These are phyloP conservation scores for Aspergillus heteromorphus DNA, from an alignment of 495 filamentous ascomycete species.

Conservation along the genomic window DNA sequence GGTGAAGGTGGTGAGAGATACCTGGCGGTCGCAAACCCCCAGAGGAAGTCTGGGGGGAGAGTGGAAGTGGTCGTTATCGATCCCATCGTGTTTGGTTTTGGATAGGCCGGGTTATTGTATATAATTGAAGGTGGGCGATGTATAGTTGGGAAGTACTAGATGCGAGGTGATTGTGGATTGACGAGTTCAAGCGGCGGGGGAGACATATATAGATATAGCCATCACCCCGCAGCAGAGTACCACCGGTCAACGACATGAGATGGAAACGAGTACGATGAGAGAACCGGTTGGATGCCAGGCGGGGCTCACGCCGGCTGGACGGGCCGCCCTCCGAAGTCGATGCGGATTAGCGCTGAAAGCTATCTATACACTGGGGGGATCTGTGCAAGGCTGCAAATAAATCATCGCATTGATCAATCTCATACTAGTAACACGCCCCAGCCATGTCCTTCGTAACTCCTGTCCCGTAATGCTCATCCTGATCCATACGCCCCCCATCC, in stretches of 20 bases:
- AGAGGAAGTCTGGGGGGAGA: slow-evolving; percentile 69
- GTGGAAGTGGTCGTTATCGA: slow-evolving; percentile 24
- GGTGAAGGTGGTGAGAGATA: slow-evolving; percentile 28
- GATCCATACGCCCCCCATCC: not conserved
- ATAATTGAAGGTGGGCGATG: not conserved
- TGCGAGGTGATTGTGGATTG: not conserved
- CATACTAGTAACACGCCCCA: not conserved
- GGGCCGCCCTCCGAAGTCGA: slow-evolving; percentile 24
- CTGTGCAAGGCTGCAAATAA: no score
- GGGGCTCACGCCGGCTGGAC: slow-evolving; percentile 16
- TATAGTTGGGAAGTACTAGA: not conserved
- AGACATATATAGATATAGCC: not conserved
- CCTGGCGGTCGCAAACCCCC: slow-evolving; percentile 79
- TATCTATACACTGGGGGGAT: no score
- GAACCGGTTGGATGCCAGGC: slow-evolving; percentile 4
- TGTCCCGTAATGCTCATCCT: not conserved
- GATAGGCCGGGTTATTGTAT: not conserved
- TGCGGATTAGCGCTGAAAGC: not conserved
- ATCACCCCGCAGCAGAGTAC: not conserved
- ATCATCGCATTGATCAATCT: no score
- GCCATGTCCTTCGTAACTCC: not conserved
- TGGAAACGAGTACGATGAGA: slow-evolving; percentile 23
- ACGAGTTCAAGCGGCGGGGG: not conserved
- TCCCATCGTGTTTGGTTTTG: slow-evolving; percentile 22
- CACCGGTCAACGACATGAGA: not conserved